These are phyloP conservation scores for Boletus rubropictus DNA, from an alignment of 768 basidiomycete genomes.

Conservation along the genomic window DNA sequence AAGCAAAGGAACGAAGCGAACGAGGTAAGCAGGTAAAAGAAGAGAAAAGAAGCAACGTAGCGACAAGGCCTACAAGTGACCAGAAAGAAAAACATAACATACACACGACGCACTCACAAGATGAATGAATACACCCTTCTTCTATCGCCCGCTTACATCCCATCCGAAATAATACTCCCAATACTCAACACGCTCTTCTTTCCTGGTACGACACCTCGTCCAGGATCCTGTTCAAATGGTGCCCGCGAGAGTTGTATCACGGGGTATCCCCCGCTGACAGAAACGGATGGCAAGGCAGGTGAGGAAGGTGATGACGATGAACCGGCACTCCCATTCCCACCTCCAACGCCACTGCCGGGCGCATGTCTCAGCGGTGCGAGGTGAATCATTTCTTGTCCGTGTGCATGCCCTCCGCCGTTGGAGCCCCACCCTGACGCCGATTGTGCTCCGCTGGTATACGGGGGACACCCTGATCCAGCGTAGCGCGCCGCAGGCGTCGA, in stretches of 20 bases:
- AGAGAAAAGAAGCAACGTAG: background rate
- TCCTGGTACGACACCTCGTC: conserved; percentile 19
- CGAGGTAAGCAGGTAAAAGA: background rate
- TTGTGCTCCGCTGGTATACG: conserved; percentile 6
- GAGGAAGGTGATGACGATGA: conserved; percentile 28
- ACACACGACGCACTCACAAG: background rate
- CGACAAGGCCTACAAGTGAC: background rate
- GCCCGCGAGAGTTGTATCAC: conserved; percentile 29
- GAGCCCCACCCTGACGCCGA: conserved; percentile 15
- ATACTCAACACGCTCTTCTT: conserved; percentile 70
- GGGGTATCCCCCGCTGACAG: conserved; percentile 17
- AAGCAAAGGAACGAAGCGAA: background rate
- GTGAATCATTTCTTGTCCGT: conserved; percentile 31
- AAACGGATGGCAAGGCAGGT: conserved; percentile 20
- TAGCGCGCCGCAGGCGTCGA: conserved; percentile 16
- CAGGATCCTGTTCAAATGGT: conserved; percentile 29
- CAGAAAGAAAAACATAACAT: background rate
- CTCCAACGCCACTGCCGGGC: conserved; percentile 2
- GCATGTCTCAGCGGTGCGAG: conserved; percentile 31
- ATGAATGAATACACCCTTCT: background rate
- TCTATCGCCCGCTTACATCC: conserved; percentile 8
- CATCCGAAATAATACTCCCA: conserved; percentile 62
- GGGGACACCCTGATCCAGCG: background rate
- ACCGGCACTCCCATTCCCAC: conserved; percentile 6
- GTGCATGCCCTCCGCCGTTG: conserved; percentile 10